These are phyloP conservation scores for Gossypium longicalyx DNA, from an alignment of 345 rosid genomes.

Conservation along the genomic window DNA sequence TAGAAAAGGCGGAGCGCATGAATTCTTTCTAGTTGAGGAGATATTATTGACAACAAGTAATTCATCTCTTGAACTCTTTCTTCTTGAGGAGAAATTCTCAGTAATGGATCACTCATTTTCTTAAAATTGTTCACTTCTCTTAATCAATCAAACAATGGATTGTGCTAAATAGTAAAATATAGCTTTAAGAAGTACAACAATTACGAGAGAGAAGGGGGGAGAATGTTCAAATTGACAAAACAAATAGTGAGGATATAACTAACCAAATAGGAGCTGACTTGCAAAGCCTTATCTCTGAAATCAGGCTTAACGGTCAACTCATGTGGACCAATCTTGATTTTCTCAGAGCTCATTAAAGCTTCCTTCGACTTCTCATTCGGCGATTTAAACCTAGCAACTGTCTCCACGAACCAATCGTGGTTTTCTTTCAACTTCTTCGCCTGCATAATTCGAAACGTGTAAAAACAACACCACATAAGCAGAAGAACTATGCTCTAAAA, in stretches of 20 bases:
- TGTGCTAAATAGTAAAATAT: neutral
- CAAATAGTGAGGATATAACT: constrained; percentile 15
- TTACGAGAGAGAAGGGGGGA: neutral
- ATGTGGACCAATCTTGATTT: constrained; percentile 53
- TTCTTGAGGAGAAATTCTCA: neutral
- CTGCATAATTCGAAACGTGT: constrained; percentile 30
- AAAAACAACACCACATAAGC: neutral
- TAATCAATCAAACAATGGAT: neutral
- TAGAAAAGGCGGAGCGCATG: neutral
- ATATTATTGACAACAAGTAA: neutral
- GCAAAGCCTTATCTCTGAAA: constrained; percentile 61
- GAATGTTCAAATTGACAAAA: neutral
- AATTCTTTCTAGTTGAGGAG: neutral
- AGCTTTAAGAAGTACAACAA: neutral
- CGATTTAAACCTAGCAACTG: constrained; percentile 49
- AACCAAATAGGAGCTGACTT: constrained; percentile 63
- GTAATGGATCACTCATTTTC: neutral
- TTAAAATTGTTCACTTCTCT: neutral
- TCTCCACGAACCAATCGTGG: constrained; percentile 64
- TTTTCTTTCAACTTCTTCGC: constrained; percentile 65
- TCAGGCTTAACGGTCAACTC: constrained; percentile 54
- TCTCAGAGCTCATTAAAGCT: constrained; percentile 62
- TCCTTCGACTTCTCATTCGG: constrained; percentile 67
- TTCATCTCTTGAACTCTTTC: neutral
- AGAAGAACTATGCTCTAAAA: neutral